phyloP scores from a whole-genome alignment of 441 rosid genomes.

The Populus tomentosa region DNA sequence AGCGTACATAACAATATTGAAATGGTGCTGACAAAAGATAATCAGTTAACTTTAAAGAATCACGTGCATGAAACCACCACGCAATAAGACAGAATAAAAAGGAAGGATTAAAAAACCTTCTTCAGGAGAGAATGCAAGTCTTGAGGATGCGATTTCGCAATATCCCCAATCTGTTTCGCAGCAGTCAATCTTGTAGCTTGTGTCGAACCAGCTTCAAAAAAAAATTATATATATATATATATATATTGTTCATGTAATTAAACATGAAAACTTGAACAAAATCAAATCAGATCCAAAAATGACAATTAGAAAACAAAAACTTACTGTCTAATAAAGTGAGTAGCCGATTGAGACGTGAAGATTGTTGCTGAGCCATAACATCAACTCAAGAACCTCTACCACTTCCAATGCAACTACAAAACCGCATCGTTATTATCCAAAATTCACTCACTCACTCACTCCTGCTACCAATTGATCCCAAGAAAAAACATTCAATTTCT shows the following conservation, averaged over 20 bases:
- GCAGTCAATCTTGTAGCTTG: conserved; percentile 93
- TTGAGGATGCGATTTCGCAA: conserved; percentile 90
- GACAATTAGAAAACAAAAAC: neutral
- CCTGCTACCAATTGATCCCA: neutral
- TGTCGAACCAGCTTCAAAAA: conserved; percentile 83
- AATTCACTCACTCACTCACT: conserved; percentile 14
- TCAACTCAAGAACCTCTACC: conserved; percentile 12
- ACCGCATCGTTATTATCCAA: conserved; percentile 44
- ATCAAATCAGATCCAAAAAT: conserved; percentile 20
- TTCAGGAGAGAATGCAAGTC: conserved; percentile 80
- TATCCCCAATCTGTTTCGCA: conserved; percentile 94
- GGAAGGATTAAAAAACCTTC: conserved; percentile 46
- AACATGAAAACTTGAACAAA: neutral
- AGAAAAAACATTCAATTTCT: neutral
- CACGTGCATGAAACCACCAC: neutral
- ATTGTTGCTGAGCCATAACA: conserved; percentile 92
- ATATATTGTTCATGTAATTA: neutral
- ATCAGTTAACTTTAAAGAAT: neutral
- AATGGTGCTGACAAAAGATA: neutral
- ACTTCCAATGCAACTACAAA: conserved; percentile 26
- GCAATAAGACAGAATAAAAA: neutral
- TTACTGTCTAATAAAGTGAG: conserved; percentile 96
- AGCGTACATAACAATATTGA: no score
- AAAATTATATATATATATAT: neutral
- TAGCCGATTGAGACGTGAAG: conserved; percentile 93